Evolutionary conservation across 164 flowering plant genomes (phyloP), one percentile per base, ranked within the genome.

Genomic region (Cinnamomum chago): DNA sequence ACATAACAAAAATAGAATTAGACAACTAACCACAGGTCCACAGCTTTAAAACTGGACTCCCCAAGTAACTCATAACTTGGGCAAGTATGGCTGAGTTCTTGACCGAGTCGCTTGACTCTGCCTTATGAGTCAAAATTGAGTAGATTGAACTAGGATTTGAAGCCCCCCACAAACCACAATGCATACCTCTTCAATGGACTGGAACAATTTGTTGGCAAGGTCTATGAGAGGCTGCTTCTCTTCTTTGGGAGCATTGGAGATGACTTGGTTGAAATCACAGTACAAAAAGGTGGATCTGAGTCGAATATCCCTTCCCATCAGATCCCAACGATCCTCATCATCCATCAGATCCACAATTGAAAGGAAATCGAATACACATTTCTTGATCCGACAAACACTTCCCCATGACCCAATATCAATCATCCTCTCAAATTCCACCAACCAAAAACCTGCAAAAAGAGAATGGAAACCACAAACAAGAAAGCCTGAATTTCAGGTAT

Each of bases 261-360:
- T 81, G 22, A 81, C 51, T 18, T 71, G 75, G 40, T 68, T 73
- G 68, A 81, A 78, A 65, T 81, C 81, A 22, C 81, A 81, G n/a
- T 76, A 81, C 66, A 81, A 30, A 35, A 81, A 78, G 11, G 77
- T 78, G 2, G 83, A 73, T 72, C 69, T 81, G 50, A 81, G 83
- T 2, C 76, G 75, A 14, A 81, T 79, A 70, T 78, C 77, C 30
- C 79, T 73, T 27, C 71, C 77, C 68, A 79, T 67, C 30, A 78
- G 25, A 25, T 81, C 81, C 83, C 83, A 81, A 18, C 79, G 76
- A 23, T 78, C 79, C 58, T 81, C 79, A 50, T 73, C 81, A 12
- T 79, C 81, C 55, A 47, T 76, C 33, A 79, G 17, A 67, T 81
- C 79, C 2, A 68, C 50, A 0, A 81, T 78, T 15, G 83, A 76